Conservation (phyloP, 805 yeast species). For the Kluyveromyces lactis region DNA sequence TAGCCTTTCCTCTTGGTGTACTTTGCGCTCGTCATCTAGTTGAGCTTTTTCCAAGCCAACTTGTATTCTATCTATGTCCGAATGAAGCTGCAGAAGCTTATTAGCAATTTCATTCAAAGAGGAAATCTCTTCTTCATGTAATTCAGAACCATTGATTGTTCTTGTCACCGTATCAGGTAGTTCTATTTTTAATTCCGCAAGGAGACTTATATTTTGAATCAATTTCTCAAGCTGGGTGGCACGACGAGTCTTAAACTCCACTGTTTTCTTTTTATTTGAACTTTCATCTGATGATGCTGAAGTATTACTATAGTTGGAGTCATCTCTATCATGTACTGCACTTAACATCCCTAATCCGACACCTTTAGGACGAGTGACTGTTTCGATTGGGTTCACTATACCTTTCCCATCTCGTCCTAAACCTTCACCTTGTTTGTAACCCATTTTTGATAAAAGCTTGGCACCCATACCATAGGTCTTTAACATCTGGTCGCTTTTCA, state of each 20-base stretch:
- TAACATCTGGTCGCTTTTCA: slow-evolving; percentile 4
- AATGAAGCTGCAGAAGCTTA: not conserved
- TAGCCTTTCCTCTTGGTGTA: not conserved
- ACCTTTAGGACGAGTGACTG: slow-evolving; percentile 54
- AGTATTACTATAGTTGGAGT: slow-evolving; percentile 9
- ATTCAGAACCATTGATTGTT: not conserved
- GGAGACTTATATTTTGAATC: not conserved
- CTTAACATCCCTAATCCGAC: slow-evolving; percentile 64
- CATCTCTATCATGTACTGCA: slow-evolving; percentile 28
- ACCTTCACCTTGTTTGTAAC: slow-evolving; percentile 77
- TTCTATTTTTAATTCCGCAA: not conserved
- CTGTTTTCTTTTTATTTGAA: not conserved
- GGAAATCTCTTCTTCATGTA: not conserved
- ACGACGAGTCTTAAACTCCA: not conserved
- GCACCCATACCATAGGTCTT: slow-evolving; percentile 80
- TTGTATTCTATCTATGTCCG: not conserved
- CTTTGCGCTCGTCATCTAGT: not conserved
- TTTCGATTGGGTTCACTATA: slow-evolving; percentile 71
- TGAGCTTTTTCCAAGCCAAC: not conserved
- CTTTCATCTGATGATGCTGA: not conserved
- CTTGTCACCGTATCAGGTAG: not conserved
- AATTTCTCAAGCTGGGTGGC: not conserved
- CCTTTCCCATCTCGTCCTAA: slow-evolving; percentile 72
- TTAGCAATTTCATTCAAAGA: not conserved
- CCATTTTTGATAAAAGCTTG: slow-evolving; percentile 69